A percentile compares a stretch with the other conserved stretches of the same genome.
Evolutionary conservation across 768 basidiomycete species (phyloP).

Genomic region (Mycena albidolilacea): DNA sequence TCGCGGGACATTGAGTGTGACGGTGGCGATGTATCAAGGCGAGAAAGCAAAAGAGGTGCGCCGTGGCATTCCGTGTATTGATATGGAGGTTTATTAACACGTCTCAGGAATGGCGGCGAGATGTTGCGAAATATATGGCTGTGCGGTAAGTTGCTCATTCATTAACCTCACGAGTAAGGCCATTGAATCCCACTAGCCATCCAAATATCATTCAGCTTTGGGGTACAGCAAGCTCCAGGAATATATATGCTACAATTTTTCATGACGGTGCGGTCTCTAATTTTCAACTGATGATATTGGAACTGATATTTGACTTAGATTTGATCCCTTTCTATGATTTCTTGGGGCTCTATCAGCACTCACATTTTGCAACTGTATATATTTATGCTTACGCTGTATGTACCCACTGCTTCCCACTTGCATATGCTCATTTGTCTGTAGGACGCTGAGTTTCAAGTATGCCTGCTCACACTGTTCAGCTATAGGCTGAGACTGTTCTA

Average conservation of each 20-base stretch:
- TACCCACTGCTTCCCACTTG: background rate
- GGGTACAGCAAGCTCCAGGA: background rate
- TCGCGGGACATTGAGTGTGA: background rate
- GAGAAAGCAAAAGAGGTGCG: slow-evolving; percentile 1
- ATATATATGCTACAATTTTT: slow-evolving; percentile 7
- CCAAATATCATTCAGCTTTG: slow-evolving; percentile 12
- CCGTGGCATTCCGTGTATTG: background rate
- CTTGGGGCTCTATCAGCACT: background rate
- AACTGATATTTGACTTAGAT: background rate
- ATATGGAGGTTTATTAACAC: background rate
- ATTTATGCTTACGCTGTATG: background rate
- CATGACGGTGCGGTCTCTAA: background rate
- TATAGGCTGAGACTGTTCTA: background rate
- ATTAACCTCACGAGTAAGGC: background rate
- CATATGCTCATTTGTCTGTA: background rate
- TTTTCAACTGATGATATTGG: background rate
- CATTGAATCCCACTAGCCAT: background rate
- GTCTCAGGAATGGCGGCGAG: background rate
- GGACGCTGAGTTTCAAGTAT: background rate
- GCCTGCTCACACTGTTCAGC: no score
- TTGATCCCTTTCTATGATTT: background rate
- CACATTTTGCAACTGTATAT: background rate
- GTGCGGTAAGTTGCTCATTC: background rate
- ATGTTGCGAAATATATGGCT: background rate
- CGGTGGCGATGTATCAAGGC: slow-evolving; percentile 19